Base-by-base conservation (phyloP, 805 yeast species). In the Wickerhamomyces rabaulensis region DNA sequence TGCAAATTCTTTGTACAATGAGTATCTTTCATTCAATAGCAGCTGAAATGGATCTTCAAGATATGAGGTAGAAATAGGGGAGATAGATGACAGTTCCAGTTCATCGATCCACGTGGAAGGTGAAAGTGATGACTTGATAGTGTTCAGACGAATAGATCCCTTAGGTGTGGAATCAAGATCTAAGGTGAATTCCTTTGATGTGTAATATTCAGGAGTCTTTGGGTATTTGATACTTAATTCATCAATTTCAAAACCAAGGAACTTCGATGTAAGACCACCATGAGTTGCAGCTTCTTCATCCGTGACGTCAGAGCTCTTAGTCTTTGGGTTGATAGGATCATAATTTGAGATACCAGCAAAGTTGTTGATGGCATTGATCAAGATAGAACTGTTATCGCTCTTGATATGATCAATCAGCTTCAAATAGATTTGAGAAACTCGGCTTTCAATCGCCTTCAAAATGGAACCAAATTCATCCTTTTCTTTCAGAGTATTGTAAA, bases 181-280 rank as follows among this genome's bases (percentile, higher is more conserved):
- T 35, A 57, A 54, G 16, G 56, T 51, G 36, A 39, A 54, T 25
- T 55, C 57, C 20, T 35, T 50, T 42, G 15, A 6, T 13, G n/a
- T 6, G 12, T 9, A 16, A 12, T 9, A 20, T 13, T 10, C 22
- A 4, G 9, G 29, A 5, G 42, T 25, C 20, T 41, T 42, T 4
- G 43, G 13, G 49, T 55, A 54, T 49, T 66, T 66, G 26, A 66
- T 58, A 35, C 59, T 48, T 29, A 74, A 54, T 43, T 71, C 73
- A 44, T 69, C 72, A 20, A 77, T 60, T 12, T 57, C 52, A 29
- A 63, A 56, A 6, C 60, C 56, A 6, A 56, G 50, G 22, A 72
- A 66, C 51, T 77, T 78, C 54, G 82, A 76, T 0, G 84, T 73
- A 2, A 80, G 61, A 3, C 87, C 86, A 60, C 67, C 76, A 4